Evolutionary conservation across 1,284 basidiomycete species (phyloP), one percentile per base, ranked within the genome.

Genomic region (Trametes versicolor): DNA sequence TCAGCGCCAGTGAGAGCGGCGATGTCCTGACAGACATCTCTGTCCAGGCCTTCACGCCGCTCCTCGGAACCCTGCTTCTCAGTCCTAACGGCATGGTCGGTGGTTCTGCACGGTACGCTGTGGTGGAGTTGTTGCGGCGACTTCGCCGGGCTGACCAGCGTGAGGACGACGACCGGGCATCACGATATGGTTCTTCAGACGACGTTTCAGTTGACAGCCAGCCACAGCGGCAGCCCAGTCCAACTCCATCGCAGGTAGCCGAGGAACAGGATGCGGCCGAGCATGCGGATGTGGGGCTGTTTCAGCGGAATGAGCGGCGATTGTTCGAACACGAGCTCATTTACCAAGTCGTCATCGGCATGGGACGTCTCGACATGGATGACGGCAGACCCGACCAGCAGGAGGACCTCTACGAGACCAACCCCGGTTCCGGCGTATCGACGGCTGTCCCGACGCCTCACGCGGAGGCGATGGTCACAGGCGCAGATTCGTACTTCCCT

Each of bases 21-120:
- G 63, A 51, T 76, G 58, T 53, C 23, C 72, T 70, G 43, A 80
- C 90, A 0, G 74, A 79, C 39, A 88, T 98, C 58, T 87, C 90
- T 55, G 93, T 96, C 5, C 89, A 92, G 71, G 88, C 92, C 10
- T 98, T 99, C 80, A 97, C 96, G 2, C 94, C 96, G 6, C 90
- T 98, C 57, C 85, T 99, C 21, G 96, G 95, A 56, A 93, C 94
- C 0, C 82, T 99, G 43, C 83, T 99, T 25, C 86, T 98, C 60
- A 96, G 91, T 74, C 85, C 90, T 15, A 95, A 94, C 74, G 84
- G 85, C 25, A 79, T 84, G 59, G 88, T 98, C 47, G 90, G 91
- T 36, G 89, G 89, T 29, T 85, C 89, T 2, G 89, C 94, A 19
- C 87, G 95, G 67, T 83, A 85, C 58, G 90, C 92, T 2, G 85